Evolutionary conservation across 2,329 filamentous ascomycete species (phyloP).

Genomic region (Hypoxylon sp.): DNA sequence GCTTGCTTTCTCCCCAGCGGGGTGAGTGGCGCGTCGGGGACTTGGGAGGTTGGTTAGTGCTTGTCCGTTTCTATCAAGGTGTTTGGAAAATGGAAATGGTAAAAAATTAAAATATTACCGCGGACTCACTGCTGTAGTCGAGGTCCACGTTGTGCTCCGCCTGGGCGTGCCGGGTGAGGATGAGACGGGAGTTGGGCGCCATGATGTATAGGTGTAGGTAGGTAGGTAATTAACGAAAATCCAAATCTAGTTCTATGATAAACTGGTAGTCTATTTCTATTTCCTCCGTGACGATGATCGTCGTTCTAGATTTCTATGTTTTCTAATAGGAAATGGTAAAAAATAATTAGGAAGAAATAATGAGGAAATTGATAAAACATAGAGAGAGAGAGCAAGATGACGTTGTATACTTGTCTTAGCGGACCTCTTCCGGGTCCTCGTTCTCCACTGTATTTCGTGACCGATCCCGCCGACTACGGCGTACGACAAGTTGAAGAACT

Average conservation of each 20-base stretch:
- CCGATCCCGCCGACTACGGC: constrained; percentile 18
- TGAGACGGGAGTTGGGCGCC: constrained; percentile 41
- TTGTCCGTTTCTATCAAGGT: too few relatives aligned
- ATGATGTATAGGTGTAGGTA: constrained; percentile 21
- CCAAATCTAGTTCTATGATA: too few relatives aligned
- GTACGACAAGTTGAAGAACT: too few relatives aligned
- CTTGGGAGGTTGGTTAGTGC: constrained; percentile 12
- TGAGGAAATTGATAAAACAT: too few relatives aligned
- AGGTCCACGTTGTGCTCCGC: constrained; percentile 43
- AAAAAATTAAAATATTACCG: too few relatives aligned
- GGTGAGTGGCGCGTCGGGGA: constrained; percentile 41
- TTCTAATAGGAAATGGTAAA: neutral
- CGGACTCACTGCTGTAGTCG: constrained; percentile 42
- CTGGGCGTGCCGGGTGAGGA: constrained; percentile 42
- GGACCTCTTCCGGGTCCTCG: constrained; percentile 18
- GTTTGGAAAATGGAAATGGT: too few relatives aligned
- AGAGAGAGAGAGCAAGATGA: too few relatives aligned
- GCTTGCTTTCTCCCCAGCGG: constrained; percentile 41
- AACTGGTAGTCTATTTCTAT: too few relatives aligned
- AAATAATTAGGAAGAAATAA: neutral
- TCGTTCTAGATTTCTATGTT: too few relatives aligned
- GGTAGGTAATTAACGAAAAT: too few relatives aligned
- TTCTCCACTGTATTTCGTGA: constrained; percentile 19
- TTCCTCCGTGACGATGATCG: too few relatives aligned
- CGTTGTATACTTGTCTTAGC: constrained; percentile 9